A percentile compares a stretch with the other conserved stretches of the same genome.
Evolutionary conservation across 108 stramenopile genomes (phyloP).

Genomic region (Nitzschia sp.): DNA sequence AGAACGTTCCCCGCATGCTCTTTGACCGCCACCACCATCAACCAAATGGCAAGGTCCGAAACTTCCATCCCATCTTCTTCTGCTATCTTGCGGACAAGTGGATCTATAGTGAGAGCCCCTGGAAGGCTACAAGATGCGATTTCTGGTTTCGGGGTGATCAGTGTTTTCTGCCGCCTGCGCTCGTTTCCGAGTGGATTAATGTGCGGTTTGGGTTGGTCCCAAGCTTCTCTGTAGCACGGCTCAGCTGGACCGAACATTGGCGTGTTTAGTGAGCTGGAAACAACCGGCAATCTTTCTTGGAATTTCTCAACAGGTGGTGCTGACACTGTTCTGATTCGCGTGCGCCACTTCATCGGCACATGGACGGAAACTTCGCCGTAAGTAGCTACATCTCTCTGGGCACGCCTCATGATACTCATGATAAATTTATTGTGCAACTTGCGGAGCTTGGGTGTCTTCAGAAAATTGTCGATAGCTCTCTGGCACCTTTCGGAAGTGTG

Average conservation of each 20-base stretch:
- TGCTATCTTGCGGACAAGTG: constrained; percentile 47
- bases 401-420: constrained; percentile 53
- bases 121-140: constrained; percentile 54
- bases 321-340: constrained; percentile 2
- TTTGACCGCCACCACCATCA: constrained; percentile 62
- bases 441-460: constrained; percentile 62
- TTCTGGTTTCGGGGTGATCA: not conserved
- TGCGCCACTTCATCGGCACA: constrained; percentile 19
- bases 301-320: not conserved
- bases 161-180: constrained; percentile 3
- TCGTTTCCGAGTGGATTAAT: constrained; percentile 5
- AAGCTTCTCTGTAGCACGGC: constrained; percentile 16
- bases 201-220: constrained; percentile 12
- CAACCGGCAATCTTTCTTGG: not conserved
- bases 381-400: constrained; percentile 14
- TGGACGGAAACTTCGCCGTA: constrained; percentile 16
- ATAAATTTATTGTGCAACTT: constrained; percentile 79
- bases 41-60: constrained; percentile 75
- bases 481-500: constrained; percentile 28
- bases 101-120: constrained; percentile 66
- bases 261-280: not conserved
- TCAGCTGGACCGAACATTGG: not conserved
- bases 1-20: constrained; percentile 55
- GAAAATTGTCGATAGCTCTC: constrained; percentile 47
- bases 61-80: constrained; percentile 47